These are phyloP conservation scores for Phytophthora pseudosyringae DNA, from an alignment of 352 stramenopile species.

Conservation along the genomic window DNA sequence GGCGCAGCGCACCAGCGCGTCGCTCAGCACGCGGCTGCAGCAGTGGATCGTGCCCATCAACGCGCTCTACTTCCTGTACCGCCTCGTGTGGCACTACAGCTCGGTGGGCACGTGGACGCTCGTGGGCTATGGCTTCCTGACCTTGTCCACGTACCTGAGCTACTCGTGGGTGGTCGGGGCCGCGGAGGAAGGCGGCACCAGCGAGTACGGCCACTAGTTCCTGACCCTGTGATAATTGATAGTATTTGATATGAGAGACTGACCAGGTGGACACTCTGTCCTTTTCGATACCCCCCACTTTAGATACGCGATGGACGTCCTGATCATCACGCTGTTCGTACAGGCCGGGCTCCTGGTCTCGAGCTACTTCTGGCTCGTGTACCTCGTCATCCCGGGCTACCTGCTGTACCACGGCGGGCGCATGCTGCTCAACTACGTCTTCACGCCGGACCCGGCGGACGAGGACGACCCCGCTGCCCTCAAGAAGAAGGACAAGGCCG, in stretches of 20 bases:
- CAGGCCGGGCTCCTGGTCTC: constrained; percentile 78
- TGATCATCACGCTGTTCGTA: constrained; percentile 84
- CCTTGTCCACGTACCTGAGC: constrained; percentile 73
- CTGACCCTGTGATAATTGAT: constrained; percentile 20
- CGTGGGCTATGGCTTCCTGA: constrained; percentile 69
- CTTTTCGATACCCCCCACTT: constrained; percentile 8
- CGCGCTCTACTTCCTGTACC: constrained; percentile 80
- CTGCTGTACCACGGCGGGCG: constrained; percentile 81
- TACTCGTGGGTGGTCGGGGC: constrained; percentile 85
- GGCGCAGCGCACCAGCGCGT: constrained; percentile 68
- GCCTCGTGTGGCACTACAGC: constrained; percentile 74
- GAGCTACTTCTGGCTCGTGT: constrained; percentile 90
- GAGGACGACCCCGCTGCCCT: constrained; percentile 60
- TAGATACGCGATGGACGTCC: constrained; percentile 86
- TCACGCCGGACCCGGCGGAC: constrained; percentile 63
- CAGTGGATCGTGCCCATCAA: constrained; percentile 86
- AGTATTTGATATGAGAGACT: constrained; percentile 22
- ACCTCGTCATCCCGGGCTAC: constrained; percentile 83
- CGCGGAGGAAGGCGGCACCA: constrained; percentile 76
- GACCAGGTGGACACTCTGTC: constrained; percentile 16
- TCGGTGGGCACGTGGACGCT: constrained; percentile 77
- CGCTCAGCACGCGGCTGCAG: constrained; percentile 75
- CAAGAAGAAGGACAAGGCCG: constrained; percentile 83
- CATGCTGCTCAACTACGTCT: constrained; percentile 86
- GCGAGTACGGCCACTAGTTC: constrained; percentile 56